Base-by-base conservation (phyloP, 306 rosid species). In the Mimosa bimucronata region DNA sequence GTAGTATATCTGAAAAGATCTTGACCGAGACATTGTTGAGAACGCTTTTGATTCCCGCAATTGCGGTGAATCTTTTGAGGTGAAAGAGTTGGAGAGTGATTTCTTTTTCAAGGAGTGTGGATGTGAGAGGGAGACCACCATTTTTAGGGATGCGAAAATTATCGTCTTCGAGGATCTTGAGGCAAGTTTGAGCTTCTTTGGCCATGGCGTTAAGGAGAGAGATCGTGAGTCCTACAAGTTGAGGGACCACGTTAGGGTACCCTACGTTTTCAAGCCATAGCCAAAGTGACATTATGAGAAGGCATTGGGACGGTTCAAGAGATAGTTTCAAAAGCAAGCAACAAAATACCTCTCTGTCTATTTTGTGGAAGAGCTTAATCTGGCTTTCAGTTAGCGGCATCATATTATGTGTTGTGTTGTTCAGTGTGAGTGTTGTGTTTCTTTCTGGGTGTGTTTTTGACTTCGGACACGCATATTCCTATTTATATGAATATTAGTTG, bases 191-290 rank as follows among this genome's bases (percentile, higher is more conserved):
- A n/a, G 73, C 73, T 23, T 67, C 73, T 25, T 37, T 38, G 48
- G 50, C 73, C 12, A 67, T 10, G 30, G 50, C 73, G 30, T 67
- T n/a, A 16, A 67, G 21, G n/a, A 69, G 30, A 11, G 53, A 11
- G 37, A 5, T 41, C 0, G 73, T 37, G 18, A 67, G 73, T 0
- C 50, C 30, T 25, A 11, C 48, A 16, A 67, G 50, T 1, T 41
- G 74, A 23, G 74, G 74, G 53, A 69, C 46, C 7, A 69, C 34
- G 10, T 69, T 69, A 6, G 74, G 74, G 74, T 69, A 69, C 1
- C 74, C 74, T 6, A 23, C 74, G 37, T 69, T 69, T 9, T 69
- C 74, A 2, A 69, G 74, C 74, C 74, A 69, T 0, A 69, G 74
- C 74, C 74, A 69, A 5, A 69, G 34, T 5, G 74, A 11, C 74